Evolutionary conservation across 1,284 basidiomycete genomes (phyloP), one percentile per base, ranked within the genome.

Genomic region (Leccinum griseonigrum): DNA sequence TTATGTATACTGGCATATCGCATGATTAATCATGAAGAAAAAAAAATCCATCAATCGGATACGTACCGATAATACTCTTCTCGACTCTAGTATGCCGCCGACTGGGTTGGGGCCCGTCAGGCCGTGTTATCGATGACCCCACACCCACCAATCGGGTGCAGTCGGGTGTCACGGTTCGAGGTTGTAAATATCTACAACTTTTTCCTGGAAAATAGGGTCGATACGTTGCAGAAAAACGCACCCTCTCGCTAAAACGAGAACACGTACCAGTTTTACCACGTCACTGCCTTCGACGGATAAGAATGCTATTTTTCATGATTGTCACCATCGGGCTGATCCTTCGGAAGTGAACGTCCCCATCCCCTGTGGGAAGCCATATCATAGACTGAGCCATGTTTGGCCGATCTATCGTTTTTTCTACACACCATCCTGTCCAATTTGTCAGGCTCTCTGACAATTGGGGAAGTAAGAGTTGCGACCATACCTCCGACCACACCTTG

Each of bases 401-500:
- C 6, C 90, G 83, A 64, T 88, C 84, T 61, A 92, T 91, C 1
- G 87, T 90, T 71, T 81, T 85, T 66, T 83, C 69, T 88, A 90
- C 54, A 90, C 85, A 62, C 89, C 88, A 59, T 89, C 85, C 88
- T 91, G 66, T 56, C 46, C 53, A 38, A 60, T 62, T 51, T 55
- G 53, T 68, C 60, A 69, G 56, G 54, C 46, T 54, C 22, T 29
- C 57, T 56, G 55, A 64, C 46, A 58, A 58, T 51, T 32, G 22
- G 22, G 8, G 43, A 54, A 60, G 22, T 57, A 56, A 57, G 72
- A 81, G 22, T 26, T 26, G 22, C 59, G 60, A 59, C 58, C 69
- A 38, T 66, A 88, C 88, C 77, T 86, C 83, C 9, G 84, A 85
- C 90, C 90, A 92, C 55, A 92, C 78, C 74, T 91, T 92, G 64